Percentiles rank a stretch among this genome's conserved stretches.
These are phyloP conservation scores for Trypanosomatidae sp. DNA, from an alignment of 208 protist genomes.

Conservation along the genomic window DNA sequence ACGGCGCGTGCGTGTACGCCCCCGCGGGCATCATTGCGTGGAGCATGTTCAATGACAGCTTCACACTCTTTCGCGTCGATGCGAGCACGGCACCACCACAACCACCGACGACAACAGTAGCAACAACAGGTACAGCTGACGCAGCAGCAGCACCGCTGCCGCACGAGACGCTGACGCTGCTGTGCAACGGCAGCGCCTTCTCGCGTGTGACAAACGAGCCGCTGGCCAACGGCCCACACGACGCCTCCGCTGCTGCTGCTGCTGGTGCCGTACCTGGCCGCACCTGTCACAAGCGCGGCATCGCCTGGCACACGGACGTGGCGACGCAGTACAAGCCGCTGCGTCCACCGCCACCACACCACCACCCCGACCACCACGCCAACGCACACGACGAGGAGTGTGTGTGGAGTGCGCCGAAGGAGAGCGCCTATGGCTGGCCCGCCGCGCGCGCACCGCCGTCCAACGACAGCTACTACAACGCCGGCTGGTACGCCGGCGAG, in stretches of 20 bases:
- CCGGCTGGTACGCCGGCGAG: conserved; percentile 82
- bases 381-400: neutral
- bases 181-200: conserved; percentile 80
- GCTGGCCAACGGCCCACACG: conserved; percentile 5
- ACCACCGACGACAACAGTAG: neutral
- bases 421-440: conserved; percentile 10
- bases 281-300: conserved; percentile 80
- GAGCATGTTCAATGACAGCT: conserved; percentile 96
- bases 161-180: neutral
- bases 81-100: neutral
- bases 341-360: conserved; percentile 8
- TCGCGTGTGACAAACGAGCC: conserved; percentile 42
- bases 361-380: neutral
- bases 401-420: conserved; percentile 41
- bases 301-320: conserved; percentile 90
- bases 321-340: conserved; percentile 73
- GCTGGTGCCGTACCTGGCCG: conserved; percentile 3
- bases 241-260: neutral
- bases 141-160: neutral
- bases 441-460: conserved; percentile 7
- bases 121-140: conserved; percentile 1
- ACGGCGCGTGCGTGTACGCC: conserved; percentile 75
- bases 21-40: conserved; percentile 96
- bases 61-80: conserved; percentile 31
- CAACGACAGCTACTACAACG: conserved; percentile 58